A percentile compares a stretch with the other conserved stretches of the same genome.
These are phyloP conservation scores for Colletotrichum sp. DNA, from an alignment of 2,329 filamentous ascomycete species.

Conservation along the genomic window DNA sequence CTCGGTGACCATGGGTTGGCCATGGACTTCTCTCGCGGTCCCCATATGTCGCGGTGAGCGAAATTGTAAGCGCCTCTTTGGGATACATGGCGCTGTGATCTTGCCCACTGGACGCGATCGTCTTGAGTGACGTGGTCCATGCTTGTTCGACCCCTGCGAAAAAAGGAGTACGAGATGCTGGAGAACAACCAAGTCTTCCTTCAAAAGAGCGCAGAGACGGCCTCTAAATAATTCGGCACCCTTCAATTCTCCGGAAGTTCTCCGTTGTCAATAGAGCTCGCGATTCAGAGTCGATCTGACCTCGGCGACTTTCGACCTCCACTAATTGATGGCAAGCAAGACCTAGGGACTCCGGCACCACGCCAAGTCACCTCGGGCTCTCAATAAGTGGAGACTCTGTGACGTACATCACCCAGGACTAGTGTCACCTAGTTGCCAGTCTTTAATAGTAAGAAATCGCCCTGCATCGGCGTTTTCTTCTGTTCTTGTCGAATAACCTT, in stretches of 20 bases:
- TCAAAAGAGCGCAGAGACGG: background rate
- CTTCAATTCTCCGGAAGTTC: background rate
- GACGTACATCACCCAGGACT: background rate
- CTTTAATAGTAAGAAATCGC: background rate
- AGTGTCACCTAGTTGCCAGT: background rate
- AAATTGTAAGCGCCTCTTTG: slow-evolving; percentile 21
- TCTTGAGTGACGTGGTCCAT: background rate
- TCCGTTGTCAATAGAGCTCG: background rate
- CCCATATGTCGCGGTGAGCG: slow-evolving; percentile 22
- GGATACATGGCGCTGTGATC: slow-evolving; percentile 2
- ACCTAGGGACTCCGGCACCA: background rate
- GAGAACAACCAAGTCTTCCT: background rate
- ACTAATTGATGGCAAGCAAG: background rate
- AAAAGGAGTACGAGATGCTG: rapidly evolving
- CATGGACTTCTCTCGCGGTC: slow-evolving; percentile 23
- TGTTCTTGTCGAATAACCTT: background rate
- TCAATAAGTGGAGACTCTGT: background rate
- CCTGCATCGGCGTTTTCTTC: background rate
- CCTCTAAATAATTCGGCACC: rapidly evolving
- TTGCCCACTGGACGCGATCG: background rate
- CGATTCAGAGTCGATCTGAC: background rate
- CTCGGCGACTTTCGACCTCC: background rate
- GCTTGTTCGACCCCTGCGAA: background rate
- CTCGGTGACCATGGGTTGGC: slow-evolving; percentile 24
- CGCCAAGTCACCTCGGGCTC: background rate